Percentiles rank a stretch among this genome's conserved stretches.
These are phyloP conservation scores for Fusarium newnesense DNA, from an alignment of 2,329 filamentous ascomycete genomes.

Conservation along the genomic window DNA sequence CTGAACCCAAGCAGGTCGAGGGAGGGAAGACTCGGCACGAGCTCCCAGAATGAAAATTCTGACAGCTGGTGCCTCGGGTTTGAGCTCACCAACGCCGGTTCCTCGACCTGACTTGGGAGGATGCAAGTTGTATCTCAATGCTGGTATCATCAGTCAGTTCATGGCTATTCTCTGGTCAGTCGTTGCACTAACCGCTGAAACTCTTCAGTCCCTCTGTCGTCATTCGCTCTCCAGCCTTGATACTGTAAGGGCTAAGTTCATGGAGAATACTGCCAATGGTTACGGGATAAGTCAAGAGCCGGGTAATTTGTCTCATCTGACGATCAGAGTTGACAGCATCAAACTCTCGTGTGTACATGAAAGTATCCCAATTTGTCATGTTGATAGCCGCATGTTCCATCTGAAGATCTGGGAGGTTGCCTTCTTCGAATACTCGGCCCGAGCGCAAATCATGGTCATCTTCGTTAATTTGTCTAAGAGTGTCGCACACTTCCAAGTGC, in stretches of 20 bases:
- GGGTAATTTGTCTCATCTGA: slow-evolving; percentile 90
- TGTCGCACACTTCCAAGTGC: slow-evolving; percentile 92
- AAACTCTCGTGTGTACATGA: slow-evolving; percentile 92
- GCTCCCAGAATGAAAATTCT: slow-evolving; percentile 94
- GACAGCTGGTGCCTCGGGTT: slow-evolving; percentile 86
- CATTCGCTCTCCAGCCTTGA: slow-evolving; percentile 78
- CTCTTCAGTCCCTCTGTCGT: slow-evolving; percentile 93
- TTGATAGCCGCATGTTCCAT: slow-evolving; percentile 94
- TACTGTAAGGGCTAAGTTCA: slow-evolving; percentile 91
- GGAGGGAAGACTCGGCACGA: slow-evolving; percentile 95
- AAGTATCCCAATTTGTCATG: slow-evolving; percentile 99
- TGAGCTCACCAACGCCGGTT: slow-evolving; percentile 78
- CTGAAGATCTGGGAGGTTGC: slow-evolving; percentile 88
- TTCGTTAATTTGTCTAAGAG: slow-evolving; percentile 92
- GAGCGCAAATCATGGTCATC: slow-evolving; percentile 95
- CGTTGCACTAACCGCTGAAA: slow-evolving; percentile 76
- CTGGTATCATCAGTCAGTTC: slow-evolving; percentile 54
- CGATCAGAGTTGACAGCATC: slow-evolving; percentile 91
- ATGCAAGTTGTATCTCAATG: slow-evolving; percentile 92
- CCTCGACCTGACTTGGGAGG: slow-evolving; percentile 84
- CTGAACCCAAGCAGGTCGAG: slow-evolving; percentile 93
- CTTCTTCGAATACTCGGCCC: slow-evolving; percentile 92
- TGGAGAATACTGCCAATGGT: slow-evolving; percentile 93
- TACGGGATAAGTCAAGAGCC: slow-evolving; percentile 91
- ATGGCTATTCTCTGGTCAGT: not conserved